A percentile compares a stretch with the other conserved stretches of the same genome.
These are phyloP conservation scores for Boletus pseudo-olivaceus DNA, from an alignment of 768 basidiomycete species.

Conservation along the genomic window DNA sequence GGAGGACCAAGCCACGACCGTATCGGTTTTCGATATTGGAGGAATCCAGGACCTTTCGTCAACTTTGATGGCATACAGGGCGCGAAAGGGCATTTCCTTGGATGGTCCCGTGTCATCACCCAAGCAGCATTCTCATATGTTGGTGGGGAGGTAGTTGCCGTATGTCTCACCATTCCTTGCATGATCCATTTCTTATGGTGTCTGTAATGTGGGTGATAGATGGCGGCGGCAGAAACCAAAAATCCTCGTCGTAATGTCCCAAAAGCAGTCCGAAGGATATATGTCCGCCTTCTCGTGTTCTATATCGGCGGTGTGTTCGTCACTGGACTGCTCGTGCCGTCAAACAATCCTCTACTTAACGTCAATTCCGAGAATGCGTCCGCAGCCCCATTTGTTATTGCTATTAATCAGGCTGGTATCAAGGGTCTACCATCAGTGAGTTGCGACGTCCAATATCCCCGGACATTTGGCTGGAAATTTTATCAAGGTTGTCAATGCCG, in stretches of 20 bases:
- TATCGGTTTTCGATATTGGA: conserved; percentile 44
- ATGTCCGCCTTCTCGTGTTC: conserved; percentile 35
- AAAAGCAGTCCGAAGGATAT: conserved; percentile 39
- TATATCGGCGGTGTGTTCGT: conserved; percentile 37
- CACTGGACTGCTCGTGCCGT: conserved; percentile 45
- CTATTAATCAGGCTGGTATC: conserved; percentile 48
- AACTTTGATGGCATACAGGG: conserved; percentile 40
- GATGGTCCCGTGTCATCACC: conserved; percentile 47
- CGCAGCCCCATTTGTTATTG: conserved; percentile 52
- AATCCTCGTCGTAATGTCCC: conserved; percentile 41
- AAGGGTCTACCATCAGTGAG: conserved; percentile 45
- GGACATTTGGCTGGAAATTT: background rate
- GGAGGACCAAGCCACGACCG: conserved; percentile 52
- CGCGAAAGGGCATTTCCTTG: conserved; percentile 44
- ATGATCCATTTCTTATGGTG: background rate
- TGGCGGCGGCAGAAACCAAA: conserved; percentile 43
- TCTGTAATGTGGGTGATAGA: conserved; percentile 14
- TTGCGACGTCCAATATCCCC: background rate
- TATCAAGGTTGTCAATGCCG: conserved; percentile 29
- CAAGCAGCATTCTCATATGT: conserved; percentile 57
- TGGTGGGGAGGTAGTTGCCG: conserved; percentile 48
- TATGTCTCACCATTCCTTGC: conserved; percentile 9
- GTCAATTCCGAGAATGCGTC: conserved; percentile 37
- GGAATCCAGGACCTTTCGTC: conserved; percentile 52
- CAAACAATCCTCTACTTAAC: conserved; percentile 38